phyloP scores from a whole-genome alignment of 208 protist species.

The Leishmania tarentolae region DNA sequence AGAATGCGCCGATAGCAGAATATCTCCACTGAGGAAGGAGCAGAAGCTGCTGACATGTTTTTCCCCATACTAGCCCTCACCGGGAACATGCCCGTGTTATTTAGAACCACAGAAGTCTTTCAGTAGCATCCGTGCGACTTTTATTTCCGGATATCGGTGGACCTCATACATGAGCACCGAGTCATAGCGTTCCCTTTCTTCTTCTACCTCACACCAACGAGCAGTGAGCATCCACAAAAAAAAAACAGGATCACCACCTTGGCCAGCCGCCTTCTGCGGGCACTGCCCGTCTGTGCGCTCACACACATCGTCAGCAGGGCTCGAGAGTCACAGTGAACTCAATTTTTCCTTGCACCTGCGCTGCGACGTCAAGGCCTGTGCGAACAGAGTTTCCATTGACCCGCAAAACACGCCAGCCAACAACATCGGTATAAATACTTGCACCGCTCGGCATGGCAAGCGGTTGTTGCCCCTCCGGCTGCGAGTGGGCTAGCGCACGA shows the following conservation, averaged over 20 bases:
- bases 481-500: slow-evolving; percentile 3
- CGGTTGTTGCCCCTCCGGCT: neutral
- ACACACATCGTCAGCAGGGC: neutral
- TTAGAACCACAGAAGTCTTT: neutral
- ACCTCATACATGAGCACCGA: neutral
- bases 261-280: neutral
- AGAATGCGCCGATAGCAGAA: neutral
- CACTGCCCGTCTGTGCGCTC: neutral
- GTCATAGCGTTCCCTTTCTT: neutral
- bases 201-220: neutral
- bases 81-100: neutral
- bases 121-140: neutral
- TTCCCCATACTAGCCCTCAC: neutral
- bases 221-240: neutral
- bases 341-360: slow-evolving; percentile 31
- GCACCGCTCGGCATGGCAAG: too few species aligned
- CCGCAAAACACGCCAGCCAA: slow-evolving; percentile 35
- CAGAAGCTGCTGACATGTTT: neutral
- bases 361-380: slow-evolving; percentile 35
- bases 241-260: neutral
- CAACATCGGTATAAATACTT: slow-evolving; percentile 19
- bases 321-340: slow-evolving; percentile 13
- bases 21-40: neutral
- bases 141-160: neutral
- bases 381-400: slow-evolving; percentile 38